Evolutionary conservation across 73 alveolate species (phyloP), one percentile per base, ranked within the genome.

Genomic region (Tetrahymena thermophila): DNA sequence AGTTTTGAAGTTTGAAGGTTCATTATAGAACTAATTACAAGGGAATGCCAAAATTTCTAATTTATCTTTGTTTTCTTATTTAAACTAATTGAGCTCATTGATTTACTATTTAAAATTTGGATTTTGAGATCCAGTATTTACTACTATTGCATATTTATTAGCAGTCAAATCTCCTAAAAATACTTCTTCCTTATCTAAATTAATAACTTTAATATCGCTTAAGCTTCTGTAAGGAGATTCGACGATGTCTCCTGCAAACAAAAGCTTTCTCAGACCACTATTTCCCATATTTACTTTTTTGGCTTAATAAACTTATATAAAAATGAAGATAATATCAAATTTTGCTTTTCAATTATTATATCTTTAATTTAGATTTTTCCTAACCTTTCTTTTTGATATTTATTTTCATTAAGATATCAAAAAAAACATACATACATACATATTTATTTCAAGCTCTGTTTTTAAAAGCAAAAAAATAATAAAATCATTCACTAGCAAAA

Each of bases 261-360:
- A 35, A 37, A 95, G 94, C 84, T 95, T 95, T 95, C 97, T 55
- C 57, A 95, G 34, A 71, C 97, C 97, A 35, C 95, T 85, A 95
- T 95, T 95, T 95, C 97, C 97, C 97, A 95, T 95, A 43, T 34
- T 89, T 95, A 85, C 31, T 23, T 37, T 34, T 31, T 58, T 71
- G 58, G 35, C 35, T 55, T 35, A 42, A 35, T 28, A 31, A 28
- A 31, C 15, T 16, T 55, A 50, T 28, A 28, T 55, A 35, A 44
- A 94, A 83, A 58, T 94, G 34, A 94, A 58, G 89, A 71, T n/a
- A 23, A 40, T 19, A 4, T n/a, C 1, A 71, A 28, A 71, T 31
- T 71, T 71, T 31, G 40, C 89, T 71, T 28, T 71, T 28, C 89
- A 71, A 71, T 28, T 71, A 71, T 71, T 71, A 71, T 71, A 71